Base-by-base conservation (phyloP, 2,329 filamentous ascomycete genomes). In the Epichloe bromicola region DNA sequence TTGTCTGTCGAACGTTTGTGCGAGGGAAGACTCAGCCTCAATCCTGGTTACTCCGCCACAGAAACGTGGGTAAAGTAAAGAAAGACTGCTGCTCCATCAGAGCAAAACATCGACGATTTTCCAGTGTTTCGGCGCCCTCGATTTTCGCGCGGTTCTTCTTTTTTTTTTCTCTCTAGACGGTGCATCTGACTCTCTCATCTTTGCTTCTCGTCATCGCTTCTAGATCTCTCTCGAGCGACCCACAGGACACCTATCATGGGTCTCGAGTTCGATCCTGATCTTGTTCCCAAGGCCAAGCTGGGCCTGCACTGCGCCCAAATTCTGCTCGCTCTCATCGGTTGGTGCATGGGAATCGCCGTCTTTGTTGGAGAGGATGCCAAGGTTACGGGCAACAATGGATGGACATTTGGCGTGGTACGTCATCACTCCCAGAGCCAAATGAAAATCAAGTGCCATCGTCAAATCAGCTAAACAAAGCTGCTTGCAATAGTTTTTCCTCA, bases 371-470 rank as follows among this genome's bases (percentile, higher is more conserved):
- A 72, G 10, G 62, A 69, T 14, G 68, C 77, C 5, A 63, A 61
- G 19, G 72, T 83, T 55, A 74, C 73, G 51, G 78, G 79, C 36
- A 73, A 78, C 55, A 76, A 77, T 63, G 79, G 74, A 54, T 84
- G 80, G 80, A 74, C 78, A 0, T 83, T 84, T 56, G 80, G 70
- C 57, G 71, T 82, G 65, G 80, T 84, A 71, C 54, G 78, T 67
- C 46, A 3, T 3, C 10, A 5, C 23, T 30, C 19, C 15, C 36
- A 40, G 17, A 17, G 44, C 44, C 30, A 20, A 37, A 37, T 6
- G 15, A 44, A 44, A 44, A 12, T 34, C 36, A 39, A n/a, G 26
- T 26, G 12, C 14, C 23, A 26, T 30, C 5, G 36, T n/a, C 45
- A 20, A 47, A n/a, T n/a, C 38, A 38, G 15, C 36, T 48, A 19